phyloP scores from a whole-genome alignment of 805 yeast species.

The Cyberlindnera amylophila region DNA sequence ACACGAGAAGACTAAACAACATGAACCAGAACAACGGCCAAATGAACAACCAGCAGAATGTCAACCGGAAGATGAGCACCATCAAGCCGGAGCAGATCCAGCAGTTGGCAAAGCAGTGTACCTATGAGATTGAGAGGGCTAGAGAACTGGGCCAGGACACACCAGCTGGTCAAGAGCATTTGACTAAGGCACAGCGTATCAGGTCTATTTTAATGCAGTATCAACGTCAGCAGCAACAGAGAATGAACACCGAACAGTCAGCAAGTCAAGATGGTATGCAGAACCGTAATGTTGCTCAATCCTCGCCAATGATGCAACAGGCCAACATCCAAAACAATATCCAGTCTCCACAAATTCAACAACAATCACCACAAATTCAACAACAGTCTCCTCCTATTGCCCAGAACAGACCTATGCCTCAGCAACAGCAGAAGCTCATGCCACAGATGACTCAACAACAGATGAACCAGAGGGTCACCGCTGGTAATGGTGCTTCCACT shows the following conservation, averaged over 20 bases:
- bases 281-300: neutral
- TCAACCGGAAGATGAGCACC: slow-evolving; percentile 4
- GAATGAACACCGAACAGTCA: slow-evolving; percentile 23
- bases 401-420: slow-evolving; percentile 25
- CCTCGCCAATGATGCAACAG: slow-evolving; percentile 14
- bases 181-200: slow-evolving; percentile 59
- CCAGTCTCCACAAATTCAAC: slow-evolving; percentile 11
- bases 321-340: neutral
- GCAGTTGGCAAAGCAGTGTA: slow-evolving; percentile 56
- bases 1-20: neutral
- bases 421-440: slow-evolving; percentile 11
- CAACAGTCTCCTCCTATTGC: slow-evolving; percentile 18
- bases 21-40: slow-evolving; percentile 9
- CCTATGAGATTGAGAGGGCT: slow-evolving; percentile 57
- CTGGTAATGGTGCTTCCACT: slow-evolving; percentile 13
- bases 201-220: slow-evolving; percentile 56
- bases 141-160: slow-evolving; percentile 57
- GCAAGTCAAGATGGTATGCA: slow-evolving; percentile 1
- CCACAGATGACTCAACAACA: slow-evolving; percentile 9
- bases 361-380: slow-evolving; percentile 11
- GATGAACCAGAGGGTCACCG: slow-evolving; percentile 3
- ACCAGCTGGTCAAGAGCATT: slow-evolving; percentile 59
- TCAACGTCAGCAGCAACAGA: slow-evolving; percentile 42
- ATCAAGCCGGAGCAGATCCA: slow-evolving; percentile 32
- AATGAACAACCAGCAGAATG: slow-evolving; percentile 5